A percentile compares a stretch with the other conserved stretches of the same genome.
Evolutionary conservation across 2,329 filamentous ascomycete species (phyloP).

Genomic region (Arthrobotrys musiformis): DNA sequence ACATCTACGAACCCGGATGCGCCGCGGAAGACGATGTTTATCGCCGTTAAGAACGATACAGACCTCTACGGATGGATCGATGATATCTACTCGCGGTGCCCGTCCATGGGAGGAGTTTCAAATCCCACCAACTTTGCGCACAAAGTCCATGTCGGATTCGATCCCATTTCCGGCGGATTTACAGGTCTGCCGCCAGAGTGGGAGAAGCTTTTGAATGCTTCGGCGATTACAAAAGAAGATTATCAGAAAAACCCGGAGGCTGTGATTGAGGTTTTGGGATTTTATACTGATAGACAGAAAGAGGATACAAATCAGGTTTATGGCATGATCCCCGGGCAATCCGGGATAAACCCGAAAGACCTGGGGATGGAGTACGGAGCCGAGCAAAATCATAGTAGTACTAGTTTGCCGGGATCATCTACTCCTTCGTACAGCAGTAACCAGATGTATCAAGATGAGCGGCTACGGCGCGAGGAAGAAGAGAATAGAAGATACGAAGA

Average conservation of each 20-base stretch:
- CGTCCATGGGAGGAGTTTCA: constrained; percentile 96
- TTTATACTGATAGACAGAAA: constrained; percentile 76
- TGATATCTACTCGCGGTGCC: constrained; percentile 94
- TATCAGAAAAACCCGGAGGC: constrained; percentile 96
- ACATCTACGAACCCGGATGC: constrained; percentile 81
- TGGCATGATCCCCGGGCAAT: constrained; percentile 72
- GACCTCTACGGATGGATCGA: constrained; percentile 99
- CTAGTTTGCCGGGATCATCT: constrained; percentile 25
- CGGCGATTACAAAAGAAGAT: constrained; percentile 97
- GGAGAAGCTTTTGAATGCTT: constrained; percentile 95
- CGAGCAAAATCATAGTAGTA: constrained; percentile 5
- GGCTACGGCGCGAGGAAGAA: constrained; percentile 29
- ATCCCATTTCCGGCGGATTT: constrained; percentile 93
- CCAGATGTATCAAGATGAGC: constrained; percentile 63
- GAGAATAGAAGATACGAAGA: constrained; percentile 46
- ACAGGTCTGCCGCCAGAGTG: constrained; percentile 94
- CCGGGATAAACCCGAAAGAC: constrained; percentile 66
- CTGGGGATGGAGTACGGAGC: constrained; percentile 48
- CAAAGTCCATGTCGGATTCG: constrained; percentile 96
- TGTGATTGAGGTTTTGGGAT: constrained; percentile 74
- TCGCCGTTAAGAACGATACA: constrained; percentile 93
- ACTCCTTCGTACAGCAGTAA: constrained; percentile 11
- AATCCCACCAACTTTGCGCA: constrained; percentile 99
- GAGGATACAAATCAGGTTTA: constrained; percentile 72
- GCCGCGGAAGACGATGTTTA: constrained; percentile 83